Evolutionary conservation across 306 rosid species (phyloP).

Genomic region (Benincasa hispida): DNA sequence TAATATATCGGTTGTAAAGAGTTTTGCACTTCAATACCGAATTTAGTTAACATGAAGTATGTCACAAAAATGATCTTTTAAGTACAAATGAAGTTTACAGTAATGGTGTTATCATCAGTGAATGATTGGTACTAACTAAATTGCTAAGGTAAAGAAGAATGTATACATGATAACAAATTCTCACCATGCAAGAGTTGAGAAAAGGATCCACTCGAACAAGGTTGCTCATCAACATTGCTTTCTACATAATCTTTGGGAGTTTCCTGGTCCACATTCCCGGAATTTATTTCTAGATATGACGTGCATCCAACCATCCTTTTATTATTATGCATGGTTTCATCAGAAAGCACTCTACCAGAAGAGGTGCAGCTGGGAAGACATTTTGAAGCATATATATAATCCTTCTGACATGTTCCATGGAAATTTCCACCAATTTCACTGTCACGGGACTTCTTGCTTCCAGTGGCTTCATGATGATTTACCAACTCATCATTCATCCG

Average conservation of each 20-base stretch:
- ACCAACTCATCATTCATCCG: conserved; percentile 19
- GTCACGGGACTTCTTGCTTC: conserved; percentile 15
- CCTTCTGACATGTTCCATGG: conserved; percentile 20
- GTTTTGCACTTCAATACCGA: background rate
- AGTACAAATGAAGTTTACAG: background rate
- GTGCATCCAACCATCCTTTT: conserved; percentile 13
- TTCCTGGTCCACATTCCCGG: conserved; percentile 15
- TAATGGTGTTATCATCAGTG: background rate
- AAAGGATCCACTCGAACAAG: background rate
- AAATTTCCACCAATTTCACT: conserved; percentile 18
- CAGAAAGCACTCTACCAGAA: conserved; percentile 20
- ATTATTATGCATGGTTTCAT: conserved; percentile 20
- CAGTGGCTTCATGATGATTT: conserved; percentile 16
- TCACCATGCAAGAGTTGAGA: conserved; percentile 5
- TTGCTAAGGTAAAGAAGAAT: background rate
- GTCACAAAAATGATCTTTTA: background rate
- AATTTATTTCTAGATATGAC: conserved; percentile 11
- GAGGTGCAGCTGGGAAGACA: conserved; percentile 24
- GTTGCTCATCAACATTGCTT: conserved; percentile 20
- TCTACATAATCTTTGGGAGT: conserved; percentile 22
- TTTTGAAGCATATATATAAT: conserved; percentile 18
- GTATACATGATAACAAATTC: background rate
- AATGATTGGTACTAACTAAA: background rate
- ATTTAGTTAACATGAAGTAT: background rate
- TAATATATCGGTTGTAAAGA: background rate